Percentiles rank a stretch among this genome's conserved stretches.
Conservation (phyloP, 2,329 filamentous ascomycete genomes). For the Dissoconium aciculare region DNA sequence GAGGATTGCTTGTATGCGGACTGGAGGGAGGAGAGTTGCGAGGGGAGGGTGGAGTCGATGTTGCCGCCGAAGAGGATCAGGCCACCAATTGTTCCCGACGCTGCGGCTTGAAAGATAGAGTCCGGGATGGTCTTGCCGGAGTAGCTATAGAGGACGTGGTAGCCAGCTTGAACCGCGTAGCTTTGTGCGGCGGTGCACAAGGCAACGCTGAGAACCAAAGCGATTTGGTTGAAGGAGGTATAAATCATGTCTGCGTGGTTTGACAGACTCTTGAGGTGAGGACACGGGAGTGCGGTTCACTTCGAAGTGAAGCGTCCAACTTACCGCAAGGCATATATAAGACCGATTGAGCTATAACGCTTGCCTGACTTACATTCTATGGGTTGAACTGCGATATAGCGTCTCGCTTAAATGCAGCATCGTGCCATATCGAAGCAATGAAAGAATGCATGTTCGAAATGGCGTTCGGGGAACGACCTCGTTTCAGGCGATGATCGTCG, state of each 20-base stretch:
- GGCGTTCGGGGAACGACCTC: no score
- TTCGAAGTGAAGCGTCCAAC: no score
- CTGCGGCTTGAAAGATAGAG: constrained; percentile 4
- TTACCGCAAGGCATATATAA: no score
- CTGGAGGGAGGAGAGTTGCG: constrained; percentile 7
- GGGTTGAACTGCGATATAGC: no score
- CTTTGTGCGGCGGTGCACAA: background rate
- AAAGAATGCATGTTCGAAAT: no score
- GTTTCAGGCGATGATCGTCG: no score
- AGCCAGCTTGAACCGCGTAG: constrained; percentile 4
- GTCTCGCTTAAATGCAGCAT: no score
- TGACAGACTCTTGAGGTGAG: no score
- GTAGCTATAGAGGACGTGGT: constrained; percentile 11
- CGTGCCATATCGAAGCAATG: no score
- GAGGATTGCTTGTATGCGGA: constrained; percentile 6
- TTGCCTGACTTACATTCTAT: no score
- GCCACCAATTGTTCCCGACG: constrained; percentile 9
- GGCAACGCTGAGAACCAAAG: background rate
- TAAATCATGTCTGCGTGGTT: background rate
- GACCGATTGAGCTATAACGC: no score
- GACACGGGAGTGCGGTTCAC: no score
- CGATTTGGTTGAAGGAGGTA: background rate
- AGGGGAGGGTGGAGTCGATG: constrained; percentile 5
- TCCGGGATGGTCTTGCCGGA: constrained; percentile 7
- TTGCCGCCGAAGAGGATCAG: constrained; percentile 12